Evolutionary conservation across 768 basidiomycete species (phyloP), one percentile per base, ranked within the genome.

Genomic region (Trametes coccinea): DNA sequence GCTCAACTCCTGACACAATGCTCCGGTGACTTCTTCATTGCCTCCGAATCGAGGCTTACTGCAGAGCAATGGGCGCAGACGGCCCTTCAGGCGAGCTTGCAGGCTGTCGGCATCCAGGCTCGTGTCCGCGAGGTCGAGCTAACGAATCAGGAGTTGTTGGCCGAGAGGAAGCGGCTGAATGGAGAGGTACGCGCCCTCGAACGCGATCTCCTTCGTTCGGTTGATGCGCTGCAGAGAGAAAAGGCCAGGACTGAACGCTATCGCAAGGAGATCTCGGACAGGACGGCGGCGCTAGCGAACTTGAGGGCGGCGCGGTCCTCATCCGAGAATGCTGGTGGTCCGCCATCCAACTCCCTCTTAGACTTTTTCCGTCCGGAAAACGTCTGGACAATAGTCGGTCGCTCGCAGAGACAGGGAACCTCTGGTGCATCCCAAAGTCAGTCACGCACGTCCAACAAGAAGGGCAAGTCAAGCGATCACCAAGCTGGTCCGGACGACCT

Each of bases 1-100:
- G 82, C 84, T 0, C 84, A 87, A 60, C 79, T 88, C 2, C 77
- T 90, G 27, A 73, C 77, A 3, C 79, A 87, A 53, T 87, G 79
- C 64, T 87, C 85, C 0, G 86, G 82, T 0, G 82, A 89, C 58
- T 71, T 84, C 52, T 80, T 86, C 63, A 69, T 80, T 11, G 75
- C 81, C 1, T 74, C 68, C 17, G 62, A 68, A 27, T 55, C 53
- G 41, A 59, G 62, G 43, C 30, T 56, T 16, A 70, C 71, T 14
- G 44, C 70, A 29, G 54, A 62, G 4, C 64, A 66, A 5, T 63
- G 73, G 61, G 73, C 73, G n/a, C 67, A 74, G 31, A 67, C 77
- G 3, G 62, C 85, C 13, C 62, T 84, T 34, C 80, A 83, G 31
- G 79, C 83, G 2, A 87, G 84, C 64, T 67, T 86, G 22, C 71